Base-by-base conservation (phyloP, 2,329 filamentous ascomycete genomes). In the Trichothecium sympodiale region DNA sequence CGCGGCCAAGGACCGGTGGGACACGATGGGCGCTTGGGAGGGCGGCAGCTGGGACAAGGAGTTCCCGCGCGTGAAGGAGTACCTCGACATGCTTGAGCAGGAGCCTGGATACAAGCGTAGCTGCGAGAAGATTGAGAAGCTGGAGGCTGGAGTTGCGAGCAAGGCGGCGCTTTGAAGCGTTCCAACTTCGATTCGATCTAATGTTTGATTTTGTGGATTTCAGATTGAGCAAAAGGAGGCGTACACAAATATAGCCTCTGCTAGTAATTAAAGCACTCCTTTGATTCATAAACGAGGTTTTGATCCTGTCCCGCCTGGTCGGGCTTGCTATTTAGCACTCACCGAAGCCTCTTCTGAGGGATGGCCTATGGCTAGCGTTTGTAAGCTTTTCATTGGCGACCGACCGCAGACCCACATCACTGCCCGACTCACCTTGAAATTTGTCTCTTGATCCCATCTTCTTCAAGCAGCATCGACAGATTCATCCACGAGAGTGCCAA, bases 81-180 rank as follows among this genome's bases (percentile, higher is more conserved):
- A 72, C 46, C 59, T 69, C 31, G 53, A 56, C 10, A 52, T 57
- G 14, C 48, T 74, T 25, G 57, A 68, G 49, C 41, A 31, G 4
- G 57, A 69, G 46, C 56, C 63, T 2, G 69, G 69, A 0, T 74
- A 70, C 40, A 54, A 59, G 50, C 59, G 45, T 45, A 65, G 68
- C 13, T 51, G 64, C 32, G 59, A 62, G 41, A 69, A 65, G 59
- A 62, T 74, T 34, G 55, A 61, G 48, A 58, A 65, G 44, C 55
- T 72, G 17, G 69, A 71, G 40, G 64, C 64, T 14, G 48, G 52
- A 17, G 58, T 54, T 40, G 36, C 20, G 10, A 10, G 6, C 20
- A 25, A 42, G 28, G 27, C 35, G 29, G 16, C 35, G 18, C 20
- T 37, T 25, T 37, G 27, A 17, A 14, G 20, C 10, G 20, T 6